phyloP scores from a whole-genome alignment of 1,139 yeast genomes.

The Yamadazyma spencermartinsiae region DNA sequence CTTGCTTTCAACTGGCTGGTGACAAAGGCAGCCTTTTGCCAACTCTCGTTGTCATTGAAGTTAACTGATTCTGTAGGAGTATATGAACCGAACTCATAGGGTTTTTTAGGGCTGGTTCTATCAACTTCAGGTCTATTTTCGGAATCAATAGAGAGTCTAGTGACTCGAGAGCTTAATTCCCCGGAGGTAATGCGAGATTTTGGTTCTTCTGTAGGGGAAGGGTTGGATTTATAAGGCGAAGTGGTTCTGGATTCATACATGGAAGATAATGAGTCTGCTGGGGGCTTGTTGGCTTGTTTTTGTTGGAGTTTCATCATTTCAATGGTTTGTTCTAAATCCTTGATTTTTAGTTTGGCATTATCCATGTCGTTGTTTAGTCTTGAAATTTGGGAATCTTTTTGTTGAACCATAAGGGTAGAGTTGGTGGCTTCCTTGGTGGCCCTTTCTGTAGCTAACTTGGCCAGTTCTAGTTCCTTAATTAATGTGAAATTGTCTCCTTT shows the following conservation, averaged over 20 bases:
- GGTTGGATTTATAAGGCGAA: slow-evolving; percentile 8
- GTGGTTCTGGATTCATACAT: slow-evolving; percentile 7
- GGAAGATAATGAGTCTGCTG: slow-evolving; percentile 3
- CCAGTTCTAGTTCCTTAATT: slow-evolving; percentile 43
- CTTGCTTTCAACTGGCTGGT: slow-evolving; percentile 83
- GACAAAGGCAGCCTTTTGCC: slow-evolving; percentile 90
- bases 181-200: slow-evolving; percentile 31
- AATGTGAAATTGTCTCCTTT: slow-evolving; percentile 44
- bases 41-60: slow-evolving; percentile 62
- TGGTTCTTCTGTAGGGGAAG: slow-evolving; percentile 2
- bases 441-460: slow-evolving; percentile 34
- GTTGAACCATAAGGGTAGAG: slow-evolving; percentile 53
- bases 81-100: slow-evolving; percentile 13
- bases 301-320: slow-evolving; percentile 44
- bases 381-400: slow-evolving; percentile 65
- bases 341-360: slow-evolving; percentile 46
- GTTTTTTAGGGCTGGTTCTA: slow-evolving; percentile 10
- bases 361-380: slow-evolving; percentile 64
- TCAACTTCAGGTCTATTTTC: slow-evolving; percentile 21
- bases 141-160: slow-evolving; percentile 45
- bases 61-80: slow-evolving; percentile 1
- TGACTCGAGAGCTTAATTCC: slow-evolving; percentile 47
- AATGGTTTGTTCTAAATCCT: slow-evolving; percentile 53
- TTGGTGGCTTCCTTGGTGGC: slow-evolving; percentile 51
- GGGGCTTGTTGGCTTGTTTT: slow-evolving; percentile 10